Base-by-base conservation (phyloP, 192 early-diverging fungal species). In the Rhizophagus clarus region DNA sequence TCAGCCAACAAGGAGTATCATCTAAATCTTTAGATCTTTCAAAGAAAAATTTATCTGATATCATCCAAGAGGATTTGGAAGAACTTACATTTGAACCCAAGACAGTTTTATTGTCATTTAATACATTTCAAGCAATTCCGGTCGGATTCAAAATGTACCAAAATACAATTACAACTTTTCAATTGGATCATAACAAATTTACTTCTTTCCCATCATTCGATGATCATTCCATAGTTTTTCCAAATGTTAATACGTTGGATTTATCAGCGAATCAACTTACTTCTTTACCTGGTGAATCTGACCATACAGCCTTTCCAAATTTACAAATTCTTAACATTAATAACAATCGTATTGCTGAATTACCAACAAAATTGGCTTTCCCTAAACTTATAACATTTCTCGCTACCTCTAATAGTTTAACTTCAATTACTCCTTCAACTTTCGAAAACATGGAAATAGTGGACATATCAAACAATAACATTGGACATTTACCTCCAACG, bases 401-500 rank as follows among this genome's bases (percentile, higher is more conserved):
- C 20, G 83, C 81, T n/a, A 79, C 82, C 26, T 81, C 83, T 9
- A 90, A 90, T 77, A 79, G 81, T 49, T 76, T 90, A 24, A 74
- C 81, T 11, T 29, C 66, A 9, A 85, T 91, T 68, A 74, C 80
- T 3, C 82, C 87, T 10, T 69, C 80, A n/a, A 84, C 85, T 11
- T 86, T 89, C 78, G 79, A 82, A 17, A 77, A 84, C 2, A 17
- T 91, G 29, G 61, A 82, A 11, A 61, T 84, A 0, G 62, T 91
- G 24, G 88, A 90, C 83, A 47, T 91, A n/a, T 84, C 87, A 11
- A 86, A 89, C 32, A 91, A 91, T 62, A 87, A 88, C 24, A 87
- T 91, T 70, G 83, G 45, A 5, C 60, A 82, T 32, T 51, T 91
- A n/a, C 89, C 90, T 14, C 89, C 90, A 10, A 51, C 74, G 32